phyloP scores from a whole-genome alignment of 2,329 filamentous ascomycete genomes.

The Aciculosporium take region DNA sequence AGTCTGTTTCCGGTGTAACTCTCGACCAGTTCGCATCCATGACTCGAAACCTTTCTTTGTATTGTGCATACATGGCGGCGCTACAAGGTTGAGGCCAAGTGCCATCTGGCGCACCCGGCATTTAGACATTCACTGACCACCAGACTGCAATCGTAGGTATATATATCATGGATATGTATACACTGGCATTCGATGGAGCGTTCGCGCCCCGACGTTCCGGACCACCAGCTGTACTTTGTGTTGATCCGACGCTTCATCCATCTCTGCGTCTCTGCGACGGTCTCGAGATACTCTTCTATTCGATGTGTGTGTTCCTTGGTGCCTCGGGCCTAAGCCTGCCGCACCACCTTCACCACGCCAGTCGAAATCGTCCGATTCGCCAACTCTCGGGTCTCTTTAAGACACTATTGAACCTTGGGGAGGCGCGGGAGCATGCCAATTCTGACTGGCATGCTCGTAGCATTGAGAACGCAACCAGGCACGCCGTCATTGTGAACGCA shows the following conservation, averaged over 20 bases:
- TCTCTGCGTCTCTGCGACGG: no score
- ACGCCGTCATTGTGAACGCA: no score
- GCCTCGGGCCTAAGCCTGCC: not conserved
- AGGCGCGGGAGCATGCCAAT: not conserved
- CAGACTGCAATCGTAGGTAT: no score
- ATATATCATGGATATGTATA: not conserved
- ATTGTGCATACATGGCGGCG: not conserved
- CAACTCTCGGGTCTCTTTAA: not conserved
- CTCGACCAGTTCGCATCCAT: no score
- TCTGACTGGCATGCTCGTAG: not conserved
- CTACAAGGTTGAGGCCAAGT: not conserved
- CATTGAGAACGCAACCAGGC: not conserved
- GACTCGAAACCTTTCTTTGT: not conserved
- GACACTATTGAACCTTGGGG: not conserved
- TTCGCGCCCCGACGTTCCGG: not conserved
- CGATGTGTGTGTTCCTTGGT: no score
- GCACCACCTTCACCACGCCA: not conserved
- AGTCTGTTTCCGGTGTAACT: no score
- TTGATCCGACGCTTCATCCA: not conserved
- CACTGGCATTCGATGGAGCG: not conserved
- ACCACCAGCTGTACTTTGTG: not conserved
- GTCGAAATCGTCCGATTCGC: not conserved
- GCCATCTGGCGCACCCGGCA: not conserved
- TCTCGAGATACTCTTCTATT: no score
- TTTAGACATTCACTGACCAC: not conserved